Conservation (phyloP, 129 eudicot species). For the Cynara cardunculus region DNA sequence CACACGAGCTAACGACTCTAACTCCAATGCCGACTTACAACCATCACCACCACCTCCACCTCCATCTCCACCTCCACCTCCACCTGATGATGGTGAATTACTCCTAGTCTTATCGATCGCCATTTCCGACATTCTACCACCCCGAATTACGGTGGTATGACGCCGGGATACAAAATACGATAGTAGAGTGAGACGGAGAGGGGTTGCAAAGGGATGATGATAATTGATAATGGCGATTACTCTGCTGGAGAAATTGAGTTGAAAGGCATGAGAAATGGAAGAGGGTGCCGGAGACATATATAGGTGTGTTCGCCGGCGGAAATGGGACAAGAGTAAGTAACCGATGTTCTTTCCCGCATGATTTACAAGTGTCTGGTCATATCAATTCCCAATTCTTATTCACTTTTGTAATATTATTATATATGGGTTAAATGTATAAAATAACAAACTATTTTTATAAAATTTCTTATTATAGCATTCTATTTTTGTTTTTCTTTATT, state of each 20-base stretch:
- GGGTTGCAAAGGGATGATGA: not conserved
- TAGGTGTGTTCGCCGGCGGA: not conserved
- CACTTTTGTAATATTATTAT: not conserved
- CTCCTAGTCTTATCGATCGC: not conserved
- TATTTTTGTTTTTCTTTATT: no score
- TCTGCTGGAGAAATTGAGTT: not conserved
- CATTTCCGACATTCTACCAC: not conserved
- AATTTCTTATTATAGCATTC: no score
- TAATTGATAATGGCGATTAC: no score
- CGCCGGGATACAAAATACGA: not conserved
- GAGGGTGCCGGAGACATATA: not conserved
- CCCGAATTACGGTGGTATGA: not conserved
- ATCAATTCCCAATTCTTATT: not conserved
- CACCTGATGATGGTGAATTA: not conserved
- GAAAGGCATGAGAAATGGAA: not conserved
- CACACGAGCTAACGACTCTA: not conserved
- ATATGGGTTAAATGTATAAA: no score
- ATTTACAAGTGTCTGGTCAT: constrained; percentile 18
- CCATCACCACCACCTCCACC: not conserved
- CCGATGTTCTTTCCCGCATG: constrained; percentile 25
- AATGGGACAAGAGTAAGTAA: constrained; percentile 1
- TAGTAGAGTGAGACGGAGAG: not conserved
- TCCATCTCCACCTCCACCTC: no score
- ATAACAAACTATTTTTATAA: no score
- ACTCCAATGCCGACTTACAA: not conserved